phyloP scores from a whole-genome alignment of 371 early-diverging fungal genomes.

The Circinella minor region DNA sequence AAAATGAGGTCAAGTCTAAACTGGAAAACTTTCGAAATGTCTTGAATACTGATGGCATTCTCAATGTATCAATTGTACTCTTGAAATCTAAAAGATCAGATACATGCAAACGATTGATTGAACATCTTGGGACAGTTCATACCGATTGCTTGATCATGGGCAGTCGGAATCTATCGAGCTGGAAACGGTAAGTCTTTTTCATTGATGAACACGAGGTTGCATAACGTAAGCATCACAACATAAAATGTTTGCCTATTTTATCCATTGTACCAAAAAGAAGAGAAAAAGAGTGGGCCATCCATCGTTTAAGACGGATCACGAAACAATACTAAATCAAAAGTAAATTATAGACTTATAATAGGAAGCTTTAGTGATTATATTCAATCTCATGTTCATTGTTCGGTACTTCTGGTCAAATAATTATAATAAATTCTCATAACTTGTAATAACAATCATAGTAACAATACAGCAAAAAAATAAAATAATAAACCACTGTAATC shows the following conservation, averaged over 20 bases:
- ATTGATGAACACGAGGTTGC: conserved; percentile 4
- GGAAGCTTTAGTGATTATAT: conserved; percentile 61
- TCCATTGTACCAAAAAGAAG: too few relatives aligned
- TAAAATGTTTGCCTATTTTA: not conserved
- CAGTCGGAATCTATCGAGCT: conserved; percentile 49
- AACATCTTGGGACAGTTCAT: conserved; percentile 36
- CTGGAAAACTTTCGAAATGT: conserved; percentile 20
- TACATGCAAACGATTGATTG: conserved; percentile 40
- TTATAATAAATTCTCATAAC: not conserved
- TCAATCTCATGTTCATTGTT: conserved; percentile 49
- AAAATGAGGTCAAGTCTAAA: conserved; percentile 11
- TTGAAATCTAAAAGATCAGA: conserved; percentile 35
- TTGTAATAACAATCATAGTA: not conserved
- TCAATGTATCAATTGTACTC: conserved; percentile 22
- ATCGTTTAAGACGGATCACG: not conserved
- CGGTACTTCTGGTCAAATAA: conserved; percentile 54
- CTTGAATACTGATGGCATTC: not conserved
- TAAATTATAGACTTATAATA: conserved; percentile 38
- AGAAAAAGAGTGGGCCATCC: too few relatives aligned
- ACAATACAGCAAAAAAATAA: too few relatives aligned
- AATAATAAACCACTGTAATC: not conserved
- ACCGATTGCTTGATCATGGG: conserved; percentile 51
- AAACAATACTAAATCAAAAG: not conserved
- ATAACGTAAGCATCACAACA: conserved; percentile 7
- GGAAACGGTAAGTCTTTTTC: conserved; percentile 45